Conservation (phyloP, 2,329 filamentous ascomycete species). For the Domatiomyces catenatus region DNA sequence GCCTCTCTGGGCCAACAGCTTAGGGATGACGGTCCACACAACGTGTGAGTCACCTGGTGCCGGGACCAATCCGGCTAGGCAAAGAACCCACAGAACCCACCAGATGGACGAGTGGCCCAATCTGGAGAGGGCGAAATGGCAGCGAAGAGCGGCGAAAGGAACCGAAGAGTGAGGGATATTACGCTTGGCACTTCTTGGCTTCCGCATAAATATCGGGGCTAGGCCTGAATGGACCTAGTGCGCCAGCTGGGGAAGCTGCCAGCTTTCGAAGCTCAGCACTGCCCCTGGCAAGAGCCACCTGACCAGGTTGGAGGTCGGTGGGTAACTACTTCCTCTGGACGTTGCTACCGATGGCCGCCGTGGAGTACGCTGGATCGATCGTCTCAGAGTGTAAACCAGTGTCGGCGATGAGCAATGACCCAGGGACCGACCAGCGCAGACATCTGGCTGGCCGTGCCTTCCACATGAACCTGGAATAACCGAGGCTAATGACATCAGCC, state of each 20-base stretch:
- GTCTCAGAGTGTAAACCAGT: background rate
- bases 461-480: background rate
- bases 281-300: background rate
- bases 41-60: background rate
- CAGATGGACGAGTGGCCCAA: background rate
- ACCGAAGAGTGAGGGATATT: background rate
- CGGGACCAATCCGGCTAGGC: background rate
- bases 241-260: background rate
- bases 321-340: background rate
- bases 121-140: background rate
- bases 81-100: background rate
- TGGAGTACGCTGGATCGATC: background rate
- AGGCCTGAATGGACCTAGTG: background rate
- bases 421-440: background rate
- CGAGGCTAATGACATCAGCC: background rate
- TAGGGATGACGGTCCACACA: background rate
- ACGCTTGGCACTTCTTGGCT: background rate
- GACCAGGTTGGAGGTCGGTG: background rate
- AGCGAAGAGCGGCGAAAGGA: background rate
- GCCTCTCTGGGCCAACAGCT: background rate
- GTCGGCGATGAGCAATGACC: background rate
- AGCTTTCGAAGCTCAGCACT: background rate
- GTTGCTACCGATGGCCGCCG: background rate
- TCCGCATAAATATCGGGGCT: background rate
- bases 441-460: background rate